Percentiles rank a stretch among this genome's conserved stretches.
Conservation (phyloP, 805 yeast species). For the Starmerella etchellsii region DNA sequence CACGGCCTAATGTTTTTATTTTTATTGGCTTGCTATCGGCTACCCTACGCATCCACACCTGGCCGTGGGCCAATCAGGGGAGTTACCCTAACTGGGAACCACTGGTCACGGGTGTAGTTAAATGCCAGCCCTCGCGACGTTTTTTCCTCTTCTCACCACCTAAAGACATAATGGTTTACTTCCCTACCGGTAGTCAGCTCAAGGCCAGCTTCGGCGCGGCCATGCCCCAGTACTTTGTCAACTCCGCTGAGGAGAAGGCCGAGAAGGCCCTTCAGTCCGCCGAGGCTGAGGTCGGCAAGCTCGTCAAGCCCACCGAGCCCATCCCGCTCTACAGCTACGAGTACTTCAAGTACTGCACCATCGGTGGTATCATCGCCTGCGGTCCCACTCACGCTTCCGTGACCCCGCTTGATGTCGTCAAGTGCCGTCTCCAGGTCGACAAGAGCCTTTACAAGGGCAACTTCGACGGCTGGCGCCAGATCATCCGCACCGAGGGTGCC, state of each 20-base stretch:
- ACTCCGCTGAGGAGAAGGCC: slow-evolving; percentile 22
- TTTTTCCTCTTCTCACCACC: too few relatives aligned
- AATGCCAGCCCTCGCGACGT: too few relatives aligned
- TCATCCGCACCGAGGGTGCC: slow-evolving; percentile 59
- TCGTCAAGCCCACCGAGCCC: slow-evolving; percentile 25
- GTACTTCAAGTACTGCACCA: slow-evolving; percentile 59
- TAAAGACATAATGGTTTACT: slow-evolving; percentile 25
- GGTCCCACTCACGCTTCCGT: slow-evolving; percentile 94
- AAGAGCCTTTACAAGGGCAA: slow-evolving; percentile 60
- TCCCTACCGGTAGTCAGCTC: slow-evolving; percentile 29
- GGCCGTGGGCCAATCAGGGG: background rate
- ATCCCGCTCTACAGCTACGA: slow-evolving; percentile 47
- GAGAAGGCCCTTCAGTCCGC: slow-evolving; percentile 22
- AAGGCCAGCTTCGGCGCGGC: slow-evolving; percentile 28
- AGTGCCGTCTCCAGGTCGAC: slow-evolving; percentile 85
- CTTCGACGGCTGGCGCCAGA: slow-evolving; percentile 66
- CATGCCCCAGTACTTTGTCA: slow-evolving; percentile 28
- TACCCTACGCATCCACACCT: too few relatives aligned
- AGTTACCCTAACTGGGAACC: background rate
- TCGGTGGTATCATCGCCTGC: slow-evolving; percentile 74
- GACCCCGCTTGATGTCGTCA: slow-evolving; percentile 86
- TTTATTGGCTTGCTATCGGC: too few relatives aligned
- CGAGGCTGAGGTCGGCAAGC: slow-evolving; percentile 27
- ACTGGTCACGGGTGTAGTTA: background rate
- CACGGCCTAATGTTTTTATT: too few relatives aligned